Percentiles rank a stretch among this genome's conserved stretches.
These are phyloP conservation scores for Cladophialophora psammophila DNA, from an alignment of 2,329 filamentous ascomycete species.

Conservation along the genomic window DNA sequence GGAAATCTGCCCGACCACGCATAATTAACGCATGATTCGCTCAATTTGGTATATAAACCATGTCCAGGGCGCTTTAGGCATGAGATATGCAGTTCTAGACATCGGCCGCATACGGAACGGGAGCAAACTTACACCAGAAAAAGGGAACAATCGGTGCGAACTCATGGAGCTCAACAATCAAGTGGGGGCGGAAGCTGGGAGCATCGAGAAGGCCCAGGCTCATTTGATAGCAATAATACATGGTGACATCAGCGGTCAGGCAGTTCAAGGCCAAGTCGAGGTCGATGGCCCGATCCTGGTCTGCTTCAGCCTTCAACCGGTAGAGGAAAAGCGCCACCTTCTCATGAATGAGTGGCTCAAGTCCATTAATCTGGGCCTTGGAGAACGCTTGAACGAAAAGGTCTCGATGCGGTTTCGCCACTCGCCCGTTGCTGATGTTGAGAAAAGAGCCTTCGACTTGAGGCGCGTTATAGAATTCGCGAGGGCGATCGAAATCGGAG, in stretches of 20 bases:
- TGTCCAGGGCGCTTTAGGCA: background rate
- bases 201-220: constrained; percentile 24
- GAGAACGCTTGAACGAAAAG: constrained; percentile 45
- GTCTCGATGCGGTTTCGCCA: constrained; percentile 26
- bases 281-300: constrained; percentile 8
- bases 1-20: constrained; percentile 12
- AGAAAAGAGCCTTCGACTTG: constrained; percentile 25
- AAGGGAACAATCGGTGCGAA: constrained; percentile 20
- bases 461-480: constrained; percentile 27
- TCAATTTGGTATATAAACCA: background rate
- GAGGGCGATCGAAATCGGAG: constrained; percentile 29
- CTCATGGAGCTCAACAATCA: constrained; percentile 23
- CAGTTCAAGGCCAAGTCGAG: constrained; percentile 26
- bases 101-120: background rate
- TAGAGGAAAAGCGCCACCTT: constrained; percentile 37
- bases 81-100: background rate
- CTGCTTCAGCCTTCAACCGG: constrained; percentile 15
- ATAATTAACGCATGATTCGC: background rate
- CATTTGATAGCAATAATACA: constrained; percentile 30
- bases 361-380: constrained; percentile 40
- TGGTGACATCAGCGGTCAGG: constrained; percentile 23
- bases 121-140: constrained; percentile 23
- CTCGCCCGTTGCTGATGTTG: constrained; percentile 17
- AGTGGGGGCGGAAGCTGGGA: constrained; percentile 16
- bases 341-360: constrained; percentile 42